Percentiles rank a stretch among this genome's conserved stretches.
phyloP scores from a whole-genome alignment of 2,329 filamentous ascomycete genomes.

The Fusarium tuaranense region DNA sequence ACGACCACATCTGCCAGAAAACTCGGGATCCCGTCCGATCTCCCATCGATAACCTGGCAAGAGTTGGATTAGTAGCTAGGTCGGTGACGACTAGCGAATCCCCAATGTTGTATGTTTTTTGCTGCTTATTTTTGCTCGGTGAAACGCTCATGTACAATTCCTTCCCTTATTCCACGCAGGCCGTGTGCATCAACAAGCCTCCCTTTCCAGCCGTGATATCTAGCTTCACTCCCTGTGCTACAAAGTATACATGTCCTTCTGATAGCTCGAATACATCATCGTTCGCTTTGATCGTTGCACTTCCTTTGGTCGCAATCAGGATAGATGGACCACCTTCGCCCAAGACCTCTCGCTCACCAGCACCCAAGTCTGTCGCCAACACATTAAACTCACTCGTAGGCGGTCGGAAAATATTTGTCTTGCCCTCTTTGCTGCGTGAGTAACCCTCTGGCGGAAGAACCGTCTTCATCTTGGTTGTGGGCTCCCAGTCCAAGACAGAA shows the following conservation, averaged over 20 bases:
- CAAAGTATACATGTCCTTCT: conserved; percentile 44
- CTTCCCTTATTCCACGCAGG: conserved; percentile 29
- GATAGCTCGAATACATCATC: conserved; percentile 34
- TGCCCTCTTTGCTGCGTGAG: conserved; percentile 65
- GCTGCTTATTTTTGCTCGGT: background rate
- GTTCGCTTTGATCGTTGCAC: conserved; percentile 35
- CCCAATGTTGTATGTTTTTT: conserved; percentile 18
- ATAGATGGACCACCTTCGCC: conserved; percentile 39
- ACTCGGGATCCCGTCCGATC: conserved; percentile 19
- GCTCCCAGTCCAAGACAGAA: conserved; percentile 71
- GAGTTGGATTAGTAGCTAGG: conserved; percentile 24
- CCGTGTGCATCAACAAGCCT: conserved; percentile 38
- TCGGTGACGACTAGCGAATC: conserved; percentile 19
- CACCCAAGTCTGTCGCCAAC: conserved; percentile 67
- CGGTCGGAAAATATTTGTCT: conserved; percentile 73
- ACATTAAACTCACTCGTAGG: conserved; percentile 80
- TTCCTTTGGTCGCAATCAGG: conserved; percentile 37
- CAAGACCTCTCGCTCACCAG: conserved; percentile 67
- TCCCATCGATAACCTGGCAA: conserved; percentile 16
- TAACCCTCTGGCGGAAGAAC: conserved; percentile 63
- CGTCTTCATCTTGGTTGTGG: conserved; percentile 68
- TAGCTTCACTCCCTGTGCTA: conserved; percentile 38
- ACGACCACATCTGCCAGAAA: conserved; percentile 23
- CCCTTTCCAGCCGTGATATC: conserved; percentile 32
- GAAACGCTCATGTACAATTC: background rate